Evolutionary conservation across 305 asterid species (phyloP).

Genomic region (Fraxinus greggii): DNA sequence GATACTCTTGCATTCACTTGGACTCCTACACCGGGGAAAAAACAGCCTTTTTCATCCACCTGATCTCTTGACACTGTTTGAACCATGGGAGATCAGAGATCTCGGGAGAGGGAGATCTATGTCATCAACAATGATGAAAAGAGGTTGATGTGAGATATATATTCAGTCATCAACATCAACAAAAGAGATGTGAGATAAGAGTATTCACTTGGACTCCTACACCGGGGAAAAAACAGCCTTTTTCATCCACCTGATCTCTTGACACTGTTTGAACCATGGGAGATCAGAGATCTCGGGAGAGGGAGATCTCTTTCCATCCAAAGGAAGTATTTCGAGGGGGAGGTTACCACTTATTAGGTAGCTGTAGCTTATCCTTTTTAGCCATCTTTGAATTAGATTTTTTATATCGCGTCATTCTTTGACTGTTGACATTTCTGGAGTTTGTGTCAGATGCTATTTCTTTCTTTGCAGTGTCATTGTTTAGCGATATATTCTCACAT

Average conservation of each 20-base stretch:
- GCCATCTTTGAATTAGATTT: background rate
- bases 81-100: background rate
- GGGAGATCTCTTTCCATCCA: background rate
- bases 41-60: background rate
- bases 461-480: constrained; percentile 9
- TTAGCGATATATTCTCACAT: constrained; percentile 23
- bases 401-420: background rate
- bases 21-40: background rate
- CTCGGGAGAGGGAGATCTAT: background rate
- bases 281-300: background rate
- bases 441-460: background rate
- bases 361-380: background rate
- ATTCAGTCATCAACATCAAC: too few species aligned
- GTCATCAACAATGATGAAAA: too few species aligned
- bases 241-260: background rate
- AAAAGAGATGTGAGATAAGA: too few species aligned
- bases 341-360: background rate
- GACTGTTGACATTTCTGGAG: constrained; percentile 4
- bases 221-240: background rate
- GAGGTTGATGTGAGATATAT: too few species aligned
- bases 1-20: background rate
- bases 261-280: background rate
- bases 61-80: background rate
- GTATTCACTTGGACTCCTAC: background rate
- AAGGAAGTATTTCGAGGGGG: background rate